Percentiles rank a stretch among this genome's conserved stretches.
These are phyloP conservation scores for Ascochyta koolunga DNA, from an alignment of 2,329 filamentous ascomycete genomes.

Conservation along the genomic window DNA sequence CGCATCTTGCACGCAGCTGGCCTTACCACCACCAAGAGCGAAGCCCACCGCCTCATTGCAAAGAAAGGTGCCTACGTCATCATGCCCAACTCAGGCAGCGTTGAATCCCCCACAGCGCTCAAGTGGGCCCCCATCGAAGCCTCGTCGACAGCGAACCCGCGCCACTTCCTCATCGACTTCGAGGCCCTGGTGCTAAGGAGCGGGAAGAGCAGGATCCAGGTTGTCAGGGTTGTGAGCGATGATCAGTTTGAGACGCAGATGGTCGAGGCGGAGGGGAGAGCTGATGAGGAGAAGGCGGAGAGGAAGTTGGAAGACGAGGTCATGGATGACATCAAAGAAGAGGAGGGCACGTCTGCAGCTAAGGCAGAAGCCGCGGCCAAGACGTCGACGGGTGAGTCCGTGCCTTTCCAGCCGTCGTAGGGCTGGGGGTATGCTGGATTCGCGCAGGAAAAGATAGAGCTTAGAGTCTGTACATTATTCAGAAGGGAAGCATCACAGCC, in stretches of 20 bases:
- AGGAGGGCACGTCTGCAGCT: not conserved
- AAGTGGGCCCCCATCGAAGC: conserved; percentile 68
- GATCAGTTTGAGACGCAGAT: conserved; percentile 57
- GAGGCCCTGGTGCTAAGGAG: conserved; percentile 60
- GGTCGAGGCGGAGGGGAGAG: not conserved
- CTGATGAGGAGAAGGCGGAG: not conserved
- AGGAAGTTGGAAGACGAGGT: conserved; percentile 5
- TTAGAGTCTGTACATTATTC: not conserved
- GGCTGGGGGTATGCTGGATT: not conserved
- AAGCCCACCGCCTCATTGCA: conserved; percentile 64
- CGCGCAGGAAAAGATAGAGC: not conserved
- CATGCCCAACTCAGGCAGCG: conserved; percentile 53
- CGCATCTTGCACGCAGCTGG: conserved; percentile 66
- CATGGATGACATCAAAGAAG: not conserved
- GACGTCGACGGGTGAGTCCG: not conserved
- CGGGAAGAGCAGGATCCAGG: conserved; percentile 66
- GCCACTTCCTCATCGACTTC: conserved; percentile 65
- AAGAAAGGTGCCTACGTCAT: conserved; percentile 65
- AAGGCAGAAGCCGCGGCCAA: not conserved
- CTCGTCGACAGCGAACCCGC: conserved; percentile 63
- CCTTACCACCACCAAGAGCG: conserved; percentile 61
- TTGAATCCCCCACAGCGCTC: conserved; percentile 52
- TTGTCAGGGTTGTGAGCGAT: conserved; percentile 62
- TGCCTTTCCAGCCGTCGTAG: conserved; percentile 12
- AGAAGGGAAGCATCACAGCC: not conserved